phyloP scores from a whole-genome alignment of 148 eudicot genomes.

The Chenopodium formosanum region DNA sequence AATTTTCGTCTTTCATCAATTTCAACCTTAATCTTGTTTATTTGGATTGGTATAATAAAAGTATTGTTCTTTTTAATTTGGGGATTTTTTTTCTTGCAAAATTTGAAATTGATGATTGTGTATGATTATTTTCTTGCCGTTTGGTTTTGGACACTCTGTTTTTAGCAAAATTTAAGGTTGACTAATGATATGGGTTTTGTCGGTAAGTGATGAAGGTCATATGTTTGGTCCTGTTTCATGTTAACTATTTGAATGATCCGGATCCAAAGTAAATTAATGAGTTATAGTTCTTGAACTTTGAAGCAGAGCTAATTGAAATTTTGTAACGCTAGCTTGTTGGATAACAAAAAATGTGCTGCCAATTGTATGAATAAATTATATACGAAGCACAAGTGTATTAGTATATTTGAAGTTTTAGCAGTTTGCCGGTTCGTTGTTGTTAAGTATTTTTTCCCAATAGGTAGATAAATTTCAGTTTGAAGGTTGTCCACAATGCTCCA shows the following conservation, averaged over 20 bases:
- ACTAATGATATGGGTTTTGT: not conserved
- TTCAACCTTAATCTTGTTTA: not conserved
- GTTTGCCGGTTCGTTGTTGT: not conserved
- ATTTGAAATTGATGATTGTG: not conserved
- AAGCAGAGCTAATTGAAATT: not conserved
- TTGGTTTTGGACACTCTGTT: not conserved
- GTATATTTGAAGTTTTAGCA: not conserved
- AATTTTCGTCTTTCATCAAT: not conserved
- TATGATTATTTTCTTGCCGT: not conserved
- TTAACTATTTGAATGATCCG: not conserved
- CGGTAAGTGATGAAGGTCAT: too few relatives aligned
- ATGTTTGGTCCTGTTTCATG: not conserved
- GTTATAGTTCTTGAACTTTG: not conserved
- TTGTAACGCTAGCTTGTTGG: not conserved
- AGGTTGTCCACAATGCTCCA: not conserved
- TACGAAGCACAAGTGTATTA: not conserved
- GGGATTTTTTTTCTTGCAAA: not conserved
- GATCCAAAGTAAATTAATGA: not conserved
- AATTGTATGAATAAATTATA: not conserved
- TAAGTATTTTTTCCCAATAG: not conserved
- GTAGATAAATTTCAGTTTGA: not conserved
- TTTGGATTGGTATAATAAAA: not conserved
- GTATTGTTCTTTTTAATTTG: not conserved
- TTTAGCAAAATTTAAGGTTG: conserved; percentile 2
- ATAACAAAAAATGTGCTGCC: too few relatives aligned